These are phyloP conservation scores for Thalassiosira oceanica DNA, from an alignment of 352 stramenopile genomes.

Conservation along the genomic window DNA sequence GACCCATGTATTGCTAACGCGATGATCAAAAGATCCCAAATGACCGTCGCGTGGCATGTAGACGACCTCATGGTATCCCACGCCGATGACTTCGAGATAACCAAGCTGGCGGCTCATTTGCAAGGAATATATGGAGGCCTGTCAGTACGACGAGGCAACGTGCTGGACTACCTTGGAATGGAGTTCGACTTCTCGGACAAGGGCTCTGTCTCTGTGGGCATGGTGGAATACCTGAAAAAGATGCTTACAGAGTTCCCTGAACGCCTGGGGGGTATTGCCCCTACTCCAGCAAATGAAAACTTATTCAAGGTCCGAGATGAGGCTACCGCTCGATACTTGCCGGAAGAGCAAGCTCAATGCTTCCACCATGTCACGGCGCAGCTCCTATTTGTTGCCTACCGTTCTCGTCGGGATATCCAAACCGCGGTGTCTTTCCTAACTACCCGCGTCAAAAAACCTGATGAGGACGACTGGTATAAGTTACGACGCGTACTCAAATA, in stretches of 20 bases:
- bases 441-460: constrained; percentile 13
- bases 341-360: constrained; percentile 3
- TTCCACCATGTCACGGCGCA: constrained; percentile 34
- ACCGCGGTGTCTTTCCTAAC: constrained; percentile 24
- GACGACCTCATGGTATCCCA: constrained; percentile 35
- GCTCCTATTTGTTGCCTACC: constrained; percentile 9
- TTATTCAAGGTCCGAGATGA: constrained; percentile 23
- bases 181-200: constrained; percentile 16
- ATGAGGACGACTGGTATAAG: constrained; percentile 45
- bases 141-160: constrained; percentile 6
- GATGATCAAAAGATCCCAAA: constrained; percentile 20
- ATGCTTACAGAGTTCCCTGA: constrained; percentile 15
- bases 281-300: constrained; percentile 2
- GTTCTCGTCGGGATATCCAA: constrained; percentile 23
- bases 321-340: background rate
- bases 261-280: background rate
- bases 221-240: constrained; percentile 26
- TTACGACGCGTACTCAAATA: constrained; percentile 18
- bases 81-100: constrained; percentile 15
- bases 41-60: constrained; percentile 35
- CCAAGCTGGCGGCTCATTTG: constrained; percentile 14
- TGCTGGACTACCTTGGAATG: constrained; percentile 49
- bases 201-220: constrained; percentile 14
- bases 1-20: constrained; percentile 30
- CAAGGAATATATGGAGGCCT: constrained; percentile 24